phyloP scores from a whole-genome alignment of 2,329 filamentous ascomycete genomes.

The Fusarium sp. region DNA sequence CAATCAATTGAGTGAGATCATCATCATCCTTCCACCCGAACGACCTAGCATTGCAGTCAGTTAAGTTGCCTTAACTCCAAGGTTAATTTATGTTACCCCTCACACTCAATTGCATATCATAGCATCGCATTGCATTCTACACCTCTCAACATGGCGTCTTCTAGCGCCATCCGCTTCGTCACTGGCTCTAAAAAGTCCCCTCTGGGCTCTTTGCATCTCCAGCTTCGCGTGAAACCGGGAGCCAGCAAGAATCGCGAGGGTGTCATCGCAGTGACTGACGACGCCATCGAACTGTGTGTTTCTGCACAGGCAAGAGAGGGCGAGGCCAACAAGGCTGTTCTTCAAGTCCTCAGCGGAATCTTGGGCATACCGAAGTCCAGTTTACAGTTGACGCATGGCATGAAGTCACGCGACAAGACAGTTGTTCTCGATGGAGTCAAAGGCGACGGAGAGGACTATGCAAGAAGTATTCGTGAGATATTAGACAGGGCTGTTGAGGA shows the following conservation, averaged over 20 bases:
- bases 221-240: conserved; percentile 75
- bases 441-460: conserved; percentile 48
- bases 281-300: conserved; percentile 72
- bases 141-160: conserved; percentile 42
- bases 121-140: not conserved
- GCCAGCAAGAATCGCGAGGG: conserved; percentile 71
- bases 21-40: conserved; percentile 6
- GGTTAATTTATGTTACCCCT: conserved; percentile 19
- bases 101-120: conserved; percentile 8
- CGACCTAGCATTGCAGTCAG: not conserved
- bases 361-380: conserved; percentile 72
- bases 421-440: conserved; percentile 56
- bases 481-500: conserved; percentile 44
- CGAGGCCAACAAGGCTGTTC: conserved; percentile 75
- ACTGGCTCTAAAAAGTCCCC: conserved; percentile 59
- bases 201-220: conserved; percentile 64
- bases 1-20: not conserved
- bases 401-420: conserved; percentile 73
- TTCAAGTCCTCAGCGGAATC: conserved; percentile 69
- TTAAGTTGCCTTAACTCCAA: not conserved
- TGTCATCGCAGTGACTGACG: conserved; percentile 65
- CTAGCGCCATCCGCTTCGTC: conserved; percentile 58
- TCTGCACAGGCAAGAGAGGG: conserved; percentile 73
- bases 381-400: conserved; percentile 69
- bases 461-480: conserved; percentile 43